These are phyloP conservation scores for Apiotrichum siamense DNA, from an alignment of 1,284 basidiomycete genomes.

Conservation along the genomic window DNA sequence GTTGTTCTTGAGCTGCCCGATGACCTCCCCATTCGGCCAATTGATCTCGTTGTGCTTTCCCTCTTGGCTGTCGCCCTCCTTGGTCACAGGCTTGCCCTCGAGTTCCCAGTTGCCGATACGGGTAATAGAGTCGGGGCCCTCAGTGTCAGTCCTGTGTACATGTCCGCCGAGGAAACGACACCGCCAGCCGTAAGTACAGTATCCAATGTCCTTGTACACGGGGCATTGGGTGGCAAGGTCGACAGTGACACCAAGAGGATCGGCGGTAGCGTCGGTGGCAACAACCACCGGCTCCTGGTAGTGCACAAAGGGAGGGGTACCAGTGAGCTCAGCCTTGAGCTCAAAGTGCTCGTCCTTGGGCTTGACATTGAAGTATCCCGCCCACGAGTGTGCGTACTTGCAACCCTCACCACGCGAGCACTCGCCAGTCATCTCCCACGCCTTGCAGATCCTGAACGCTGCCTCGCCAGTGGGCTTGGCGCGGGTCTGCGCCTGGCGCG, in stretches of 20 bases:
- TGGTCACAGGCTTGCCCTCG: conserved; percentile 55
- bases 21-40: conserved; percentile 56
- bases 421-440: conserved; percentile 33
- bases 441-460: conserved; percentile 32
- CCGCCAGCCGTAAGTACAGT: conserved; percentile 80
- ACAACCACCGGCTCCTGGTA: conserved; percentile 36
- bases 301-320: conserved; percentile 51
- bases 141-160: conserved; percentile 32
- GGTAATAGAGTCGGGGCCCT: conserved; percentile 1
- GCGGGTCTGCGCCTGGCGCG: conserved; percentile 68
- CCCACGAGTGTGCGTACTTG: conserved; percentile 71
- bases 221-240: conserved; percentile 56
- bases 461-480: conserved; percentile 50
- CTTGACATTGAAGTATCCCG: conserved; percentile 69
- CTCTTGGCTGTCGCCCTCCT: conserved; percentile 47
- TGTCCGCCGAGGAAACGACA: conserved; percentile 87
- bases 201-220: conserved; percentile 64
- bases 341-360: conserved; percentile 64
- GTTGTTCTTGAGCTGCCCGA: conserved; percentile 59
- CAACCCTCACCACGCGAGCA: conserved; percentile 49
- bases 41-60: conserved; percentile 77
- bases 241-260: conserved; percentile 26
- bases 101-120: conserved; percentile 7
- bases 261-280: conserved; percentile 31
- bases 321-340: conserved; percentile 47